phyloP scores from a whole-genome alignment of 1,284 basidiomycete species.

The Fomitopsis pinicola region DNA sequence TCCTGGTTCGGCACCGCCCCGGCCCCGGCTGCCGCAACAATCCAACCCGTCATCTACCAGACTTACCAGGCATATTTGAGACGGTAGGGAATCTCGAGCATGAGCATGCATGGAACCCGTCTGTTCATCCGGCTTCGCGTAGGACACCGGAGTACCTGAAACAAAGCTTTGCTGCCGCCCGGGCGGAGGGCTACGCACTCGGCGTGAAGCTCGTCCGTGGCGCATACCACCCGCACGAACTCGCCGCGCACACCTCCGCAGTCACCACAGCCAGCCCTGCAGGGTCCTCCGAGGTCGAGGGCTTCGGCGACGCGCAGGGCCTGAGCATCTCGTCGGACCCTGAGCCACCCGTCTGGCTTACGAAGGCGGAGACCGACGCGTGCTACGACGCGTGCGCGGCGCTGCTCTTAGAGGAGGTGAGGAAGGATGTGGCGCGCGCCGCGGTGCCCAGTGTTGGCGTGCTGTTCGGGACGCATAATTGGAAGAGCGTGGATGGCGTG shows the following conservation, averaged over 20 bases:
- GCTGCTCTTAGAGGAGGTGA: constrained; percentile 59
- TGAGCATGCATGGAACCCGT: not conserved
- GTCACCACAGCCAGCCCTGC: constrained; percentile 21
- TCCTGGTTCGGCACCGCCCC: constrained; percentile 11
- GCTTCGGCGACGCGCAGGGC: constrained; percentile 21
- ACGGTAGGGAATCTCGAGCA: constrained; percentile 36
- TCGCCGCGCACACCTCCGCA: constrained; percentile 40
- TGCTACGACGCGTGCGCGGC: constrained; percentile 73
- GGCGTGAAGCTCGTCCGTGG: constrained; percentile 96
- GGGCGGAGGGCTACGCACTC: constrained; percentile 68
- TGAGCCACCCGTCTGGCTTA: constrained; percentile 62
- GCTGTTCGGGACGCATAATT: constrained; percentile 87
- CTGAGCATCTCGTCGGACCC: constrained; percentile 51
- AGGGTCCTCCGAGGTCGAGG: constrained; percentile 15
- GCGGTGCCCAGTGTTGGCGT: constrained; percentile 52
- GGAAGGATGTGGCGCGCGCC: constrained; percentile 32
- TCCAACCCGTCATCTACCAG: constrained; percentile 70
- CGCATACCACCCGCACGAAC: constrained; percentile 85
- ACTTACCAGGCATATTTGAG: constrained; percentile 87
- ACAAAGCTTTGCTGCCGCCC: constrained; percentile 67
- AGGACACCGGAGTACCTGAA: constrained; percentile 69
- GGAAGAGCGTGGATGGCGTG: constrained; percentile 59
- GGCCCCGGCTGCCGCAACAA: constrained; percentile 3
- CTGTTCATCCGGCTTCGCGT: not conserved
- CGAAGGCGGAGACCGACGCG: constrained; percentile 74